Conservation (phyloP, 1,139 yeast species). For the Hyphopichia fennica region DNA sequence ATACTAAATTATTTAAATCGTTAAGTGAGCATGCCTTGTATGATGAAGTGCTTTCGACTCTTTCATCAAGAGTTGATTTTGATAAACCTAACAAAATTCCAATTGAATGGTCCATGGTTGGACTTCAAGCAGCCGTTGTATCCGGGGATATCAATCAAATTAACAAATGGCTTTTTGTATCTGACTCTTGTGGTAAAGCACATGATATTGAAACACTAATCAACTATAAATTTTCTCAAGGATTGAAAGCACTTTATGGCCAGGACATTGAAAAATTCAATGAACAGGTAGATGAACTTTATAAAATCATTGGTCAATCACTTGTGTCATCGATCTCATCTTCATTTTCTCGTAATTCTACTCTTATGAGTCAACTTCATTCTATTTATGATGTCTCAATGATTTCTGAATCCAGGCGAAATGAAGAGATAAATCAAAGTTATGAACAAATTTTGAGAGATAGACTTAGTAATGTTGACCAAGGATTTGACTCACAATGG, state of each 20-base stretch:
- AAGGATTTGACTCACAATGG: conserved; percentile 65
- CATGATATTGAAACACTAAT: conserved; percentile 58
- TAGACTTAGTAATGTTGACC: conserved; percentile 54
- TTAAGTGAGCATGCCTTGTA: conserved; percentile 43
- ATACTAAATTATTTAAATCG: conserved; percentile 39
- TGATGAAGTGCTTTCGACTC: conserved; percentile 39
- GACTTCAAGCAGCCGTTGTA: conserved; percentile 72
- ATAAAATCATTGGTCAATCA: conserved; percentile 56
- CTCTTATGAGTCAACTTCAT: conserved; percentile 64
- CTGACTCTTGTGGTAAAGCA: conserved; percentile 35
- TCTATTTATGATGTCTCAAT: conserved; percentile 62
- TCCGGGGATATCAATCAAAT: conserved; percentile 57
- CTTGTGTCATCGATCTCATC: conserved; percentile 63
- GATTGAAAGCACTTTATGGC: conserved; percentile 45
- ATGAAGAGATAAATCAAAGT: not conserved
- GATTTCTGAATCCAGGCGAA: conserved; percentile 19
- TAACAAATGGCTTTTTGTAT: conserved; percentile 53
- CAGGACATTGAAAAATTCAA: conserved; percentile 29
- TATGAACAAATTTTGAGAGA: conserved; percentile 24
- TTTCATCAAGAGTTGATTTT: conserved; percentile 27
- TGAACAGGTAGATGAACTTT: conserved; percentile 49
- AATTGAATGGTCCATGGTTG: conserved; percentile 63
- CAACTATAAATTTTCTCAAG: conserved; percentile 65
- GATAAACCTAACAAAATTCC: conserved; percentile 28
- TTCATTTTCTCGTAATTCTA: conserved; percentile 59